Evolutionary conservation across 139 green algal species (phyloP).

Genomic region (Gonium pectorale): DNA sequence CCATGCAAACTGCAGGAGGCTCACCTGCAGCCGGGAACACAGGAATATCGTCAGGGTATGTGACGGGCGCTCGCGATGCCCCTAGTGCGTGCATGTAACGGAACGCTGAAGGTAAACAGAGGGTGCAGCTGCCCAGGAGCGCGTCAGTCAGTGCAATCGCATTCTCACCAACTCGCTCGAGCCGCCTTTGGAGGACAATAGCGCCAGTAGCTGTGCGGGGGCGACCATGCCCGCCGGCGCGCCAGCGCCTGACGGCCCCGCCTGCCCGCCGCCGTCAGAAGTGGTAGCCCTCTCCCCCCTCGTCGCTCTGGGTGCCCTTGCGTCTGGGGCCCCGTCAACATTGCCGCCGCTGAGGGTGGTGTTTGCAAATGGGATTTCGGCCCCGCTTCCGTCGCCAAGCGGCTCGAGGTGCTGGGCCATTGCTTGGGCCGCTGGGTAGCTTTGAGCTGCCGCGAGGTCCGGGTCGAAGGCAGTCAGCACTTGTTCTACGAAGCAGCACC

Average conservation of each 20-base stretch:
- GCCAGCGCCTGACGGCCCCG: neutral
- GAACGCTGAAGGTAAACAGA: neutral
- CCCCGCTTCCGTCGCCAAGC: too few relatives aligned
- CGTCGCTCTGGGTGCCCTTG: too few relatives aligned
- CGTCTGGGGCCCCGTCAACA: too few relatives aligned
- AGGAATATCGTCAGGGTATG: neutral
- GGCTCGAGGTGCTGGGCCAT: neutral
- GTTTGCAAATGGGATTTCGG: too few relatives aligned
- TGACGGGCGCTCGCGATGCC: too few relatives aligned
- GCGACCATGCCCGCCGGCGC: neutral
- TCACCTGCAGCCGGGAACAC: neutral
- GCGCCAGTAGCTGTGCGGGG: constrained; percentile 1
- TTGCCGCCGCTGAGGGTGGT: neutral
- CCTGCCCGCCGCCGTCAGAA: too few relatives aligned
- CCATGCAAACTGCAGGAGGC: constrained; percentile 39
- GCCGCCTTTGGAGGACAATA: neutral
- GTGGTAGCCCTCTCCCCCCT: too few relatives aligned
- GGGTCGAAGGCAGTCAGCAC: constrained; percentile 31
- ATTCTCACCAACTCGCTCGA: neutral
- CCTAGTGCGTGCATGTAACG: neutral
- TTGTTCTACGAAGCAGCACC: constrained; percentile 40
- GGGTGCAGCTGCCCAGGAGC: neutral
- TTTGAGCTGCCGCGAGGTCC: neutral
- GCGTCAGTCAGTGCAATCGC: neutral
- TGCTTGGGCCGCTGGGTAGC: neutral